A percentile compares a stretch with the other conserved stretches of the same genome.
Conservation (phyloP, 2,329 filamentous ascomycete species). For the Phaeophleospora eucalypticola region DNA sequence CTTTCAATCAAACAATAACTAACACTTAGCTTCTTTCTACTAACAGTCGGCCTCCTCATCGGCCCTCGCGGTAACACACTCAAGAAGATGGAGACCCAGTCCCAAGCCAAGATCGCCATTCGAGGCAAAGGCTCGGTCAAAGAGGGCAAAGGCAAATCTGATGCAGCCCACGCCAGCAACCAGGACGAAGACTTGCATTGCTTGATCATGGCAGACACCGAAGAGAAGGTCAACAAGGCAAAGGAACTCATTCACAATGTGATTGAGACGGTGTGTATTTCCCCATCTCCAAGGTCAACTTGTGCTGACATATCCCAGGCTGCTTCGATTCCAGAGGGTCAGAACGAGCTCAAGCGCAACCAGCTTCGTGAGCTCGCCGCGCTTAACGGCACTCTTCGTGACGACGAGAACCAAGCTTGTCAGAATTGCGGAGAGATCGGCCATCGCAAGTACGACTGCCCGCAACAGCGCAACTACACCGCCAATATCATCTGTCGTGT, state of each 20-base stretch:
- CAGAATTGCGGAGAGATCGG: constrained; percentile 99
- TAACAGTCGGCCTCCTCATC: constrained; percentile 99
- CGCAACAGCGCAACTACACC: constrained; percentile 97
- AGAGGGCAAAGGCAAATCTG: constrained; percentile 97
- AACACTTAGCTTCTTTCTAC: constrained; percentile 82
- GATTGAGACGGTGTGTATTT: constrained; percentile 81
- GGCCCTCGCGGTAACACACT: constrained; percentile 99
- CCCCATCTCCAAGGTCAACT: background rate
- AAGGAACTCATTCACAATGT: constrained; percentile 98
- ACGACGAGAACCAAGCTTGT: constrained; percentile 98
- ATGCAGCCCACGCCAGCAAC: constrained; percentile 98
- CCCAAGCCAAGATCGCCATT: constrained; percentile 96
- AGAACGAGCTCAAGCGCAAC: constrained; percentile 98
- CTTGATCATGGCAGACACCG: constrained; percentile 98
- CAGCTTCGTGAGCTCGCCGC: constrained; percentile 96
- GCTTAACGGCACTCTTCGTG: constrained; percentile 96
- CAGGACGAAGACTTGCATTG: constrained; percentile 99
- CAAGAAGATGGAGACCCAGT: constrained; percentile 99
- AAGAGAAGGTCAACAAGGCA: constrained; percentile 99
- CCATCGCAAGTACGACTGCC: constrained; percentile 97
- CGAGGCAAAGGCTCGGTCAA: constrained; percentile 99
- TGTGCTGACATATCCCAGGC: constrained; percentile 56
- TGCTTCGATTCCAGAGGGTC: constrained; percentile 95
- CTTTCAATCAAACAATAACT: constrained; percentile 26
- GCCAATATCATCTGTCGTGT: constrained; percentile 98